phyloP scores from a whole-genome alignment of 352 stramenopile genomes.

The Poterioochromonas sp. region DNA sequence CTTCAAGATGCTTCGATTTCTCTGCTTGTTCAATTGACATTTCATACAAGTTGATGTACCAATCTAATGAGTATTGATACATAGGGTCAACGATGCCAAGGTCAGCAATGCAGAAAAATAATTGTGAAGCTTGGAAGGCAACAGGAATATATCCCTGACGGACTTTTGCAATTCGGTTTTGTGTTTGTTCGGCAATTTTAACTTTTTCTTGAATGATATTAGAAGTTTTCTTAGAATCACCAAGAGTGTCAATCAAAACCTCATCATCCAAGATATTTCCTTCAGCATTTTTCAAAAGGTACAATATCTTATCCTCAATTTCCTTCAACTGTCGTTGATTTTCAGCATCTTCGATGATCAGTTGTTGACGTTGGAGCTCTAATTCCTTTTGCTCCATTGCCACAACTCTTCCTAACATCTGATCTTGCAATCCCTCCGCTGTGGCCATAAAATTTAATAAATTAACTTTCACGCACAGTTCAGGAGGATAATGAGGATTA shows the following conservation, averaged over 20 bases:
- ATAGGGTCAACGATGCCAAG: conserved; percentile 83
- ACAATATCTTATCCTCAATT: conserved; percentile 90
- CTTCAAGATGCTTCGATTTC: conserved; percentile 59
- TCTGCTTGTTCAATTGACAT: conserved; percentile 73
- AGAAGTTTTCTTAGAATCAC: conserved; percentile 76
- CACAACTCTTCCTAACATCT: conserved; percentile 89
- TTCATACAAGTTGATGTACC: conserved; percentile 88
- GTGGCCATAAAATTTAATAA: conserved; percentile 93
- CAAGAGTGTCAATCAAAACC: conserved; percentile 81
- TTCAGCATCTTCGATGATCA: conserved; percentile 83
- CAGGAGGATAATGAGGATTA: conserved; percentile 84
- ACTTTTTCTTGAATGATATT: conserved; percentile 88
- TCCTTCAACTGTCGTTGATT: conserved; percentile 89
- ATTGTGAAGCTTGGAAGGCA: conserved; percentile 70
- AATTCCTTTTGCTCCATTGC: conserved; percentile 79
- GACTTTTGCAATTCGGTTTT: conserved; percentile 73
- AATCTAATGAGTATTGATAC: conserved; percentile 90
- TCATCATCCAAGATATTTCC: conserved; percentile 92
- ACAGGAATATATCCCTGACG: conserved; percentile 78
- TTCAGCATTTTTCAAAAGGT: conserved; percentile 75
- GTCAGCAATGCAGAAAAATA: conserved; percentile 89
- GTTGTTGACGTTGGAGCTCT: conserved; percentile 75
- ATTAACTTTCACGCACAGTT: conserved; percentile 91
- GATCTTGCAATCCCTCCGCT: conserved; percentile 81
- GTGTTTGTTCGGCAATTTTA: conserved; percentile 74